Base-by-base conservation (phyloP, 1,284 basidiomycete species). In the Blastosporella zonata region DNA sequence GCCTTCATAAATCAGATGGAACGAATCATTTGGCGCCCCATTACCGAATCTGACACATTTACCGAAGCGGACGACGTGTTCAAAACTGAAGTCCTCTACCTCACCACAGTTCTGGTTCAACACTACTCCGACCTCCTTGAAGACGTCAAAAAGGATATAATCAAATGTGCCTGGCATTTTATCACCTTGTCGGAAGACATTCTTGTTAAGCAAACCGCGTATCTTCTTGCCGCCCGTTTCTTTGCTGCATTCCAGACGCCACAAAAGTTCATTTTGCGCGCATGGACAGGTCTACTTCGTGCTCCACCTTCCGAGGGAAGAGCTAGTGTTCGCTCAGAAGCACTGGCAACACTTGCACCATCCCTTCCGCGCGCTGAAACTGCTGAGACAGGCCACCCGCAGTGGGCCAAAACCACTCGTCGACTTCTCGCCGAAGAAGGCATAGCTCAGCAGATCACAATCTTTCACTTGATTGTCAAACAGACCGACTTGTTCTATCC, bases 401-500 rank as follows among this genome's bases (percentile, higher is more conserved):
- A 82, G 50, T 99, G 97, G 97, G 95, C 94, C 18, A 86, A 84
- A 64, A 87, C 87, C 25, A 96, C 93, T 10, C 82, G 94, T 53
- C 84, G 87, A 35, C 78, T 97, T 40, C 77, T 99, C 27, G 81
- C 88, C 7, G 97, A 99, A 67, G 97, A 99, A 63, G 90, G 90
- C 12, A 81, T 91, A 38, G 80, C 87, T 25, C 92, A 96, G 60
- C 82, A 95, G 42, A 82, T 90, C 55, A 86, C 88, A 52, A 91
- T 98, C 44, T 96, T 97, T 65, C 88, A 94, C 56, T 81, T 99
- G 49, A 87, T 99, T 47, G 87, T 94, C 52, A 90, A 93, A 52
- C 93, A 99, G 57, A 84, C 90, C 1, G 82, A 93, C 49, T 77
- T 97, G 4, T 99, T 99, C 74, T 99, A 91, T 72, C 85, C 91